A percentile compares a stretch with the other conserved stretches of the same genome.
These are phyloP conservation scores for Penicillium canescens DNA, from an alignment of 495 filamentous ascomycete species.

Conservation along the genomic window DNA sequence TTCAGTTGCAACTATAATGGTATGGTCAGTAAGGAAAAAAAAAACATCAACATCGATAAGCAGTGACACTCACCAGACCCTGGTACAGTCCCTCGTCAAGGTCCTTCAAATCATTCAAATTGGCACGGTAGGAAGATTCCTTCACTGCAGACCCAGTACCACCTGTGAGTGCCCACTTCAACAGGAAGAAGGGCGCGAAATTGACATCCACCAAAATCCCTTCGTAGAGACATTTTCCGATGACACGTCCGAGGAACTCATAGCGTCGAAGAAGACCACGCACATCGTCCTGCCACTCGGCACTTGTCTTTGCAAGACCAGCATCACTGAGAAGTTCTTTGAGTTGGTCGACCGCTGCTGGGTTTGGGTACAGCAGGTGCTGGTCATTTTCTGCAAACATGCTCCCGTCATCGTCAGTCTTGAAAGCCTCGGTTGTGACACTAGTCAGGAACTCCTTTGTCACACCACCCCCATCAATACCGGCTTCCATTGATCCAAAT, in stretches of 20 bases:
- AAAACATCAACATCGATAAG: neutral
- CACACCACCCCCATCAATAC: slow-evolving; percentile 95
- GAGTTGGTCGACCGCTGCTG: slow-evolving; percentile 72
- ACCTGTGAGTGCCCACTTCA: slow-evolving; percentile 87
- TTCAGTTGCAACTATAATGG: slow-evolving; percentile 67
- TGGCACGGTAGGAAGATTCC: slow-evolving; percentile 77
- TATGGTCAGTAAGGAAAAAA: slow-evolving; percentile 7
- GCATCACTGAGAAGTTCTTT: slow-evolving; percentile 56
- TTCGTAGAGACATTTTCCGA: slow-evolving; percentile 98
- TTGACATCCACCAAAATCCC: slow-evolving; percentile 92
- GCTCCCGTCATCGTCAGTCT: slow-evolving; percentile 47
- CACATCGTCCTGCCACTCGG: slow-evolving; percentile 58
- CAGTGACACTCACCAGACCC: slow-evolving; percentile 62
- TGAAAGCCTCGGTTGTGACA: slow-evolving; percentile 85
- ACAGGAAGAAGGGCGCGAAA: slow-evolving; percentile 94
- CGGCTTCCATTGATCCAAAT: slow-evolving; percentile 83
- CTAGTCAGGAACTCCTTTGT: slow-evolving; percentile 97
- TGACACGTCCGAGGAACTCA: slow-evolving; percentile 88
- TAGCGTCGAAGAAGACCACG: slow-evolving; percentile 69
- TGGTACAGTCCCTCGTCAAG: slow-evolving; percentile 93
- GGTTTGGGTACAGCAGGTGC: slow-evolving; percentile 89
- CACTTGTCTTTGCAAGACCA: slow-evolving; percentile 52
- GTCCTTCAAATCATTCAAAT: slow-evolving; percentile 89
- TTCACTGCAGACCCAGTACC: slow-evolving; percentile 58
- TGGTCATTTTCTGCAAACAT: slow-evolving; percentile 87